Conservation (phyloP, 768 basidiomycete genomes). For the Auriscalpium microsporum region DNA sequence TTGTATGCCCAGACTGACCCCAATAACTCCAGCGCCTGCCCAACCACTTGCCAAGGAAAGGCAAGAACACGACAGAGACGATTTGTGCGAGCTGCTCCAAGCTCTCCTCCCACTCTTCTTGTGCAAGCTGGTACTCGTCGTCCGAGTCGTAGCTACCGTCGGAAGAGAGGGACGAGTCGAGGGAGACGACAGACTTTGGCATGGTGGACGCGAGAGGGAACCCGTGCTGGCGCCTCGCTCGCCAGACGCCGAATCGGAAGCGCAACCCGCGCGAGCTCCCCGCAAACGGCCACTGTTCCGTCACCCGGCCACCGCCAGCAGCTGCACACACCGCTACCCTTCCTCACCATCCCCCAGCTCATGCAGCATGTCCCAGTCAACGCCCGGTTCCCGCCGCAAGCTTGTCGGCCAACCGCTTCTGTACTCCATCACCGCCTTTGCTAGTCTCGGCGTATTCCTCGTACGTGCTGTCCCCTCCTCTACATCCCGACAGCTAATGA, state of each 20-base stretch:
- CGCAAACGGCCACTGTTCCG: no score
- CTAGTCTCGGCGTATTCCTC: conserved; percentile 78
- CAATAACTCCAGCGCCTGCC: conserved; percentile 82
- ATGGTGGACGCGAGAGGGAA: conserved; percentile 26
- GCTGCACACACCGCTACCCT: conserved; percentile 2
- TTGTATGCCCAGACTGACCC: conserved; percentile 42
- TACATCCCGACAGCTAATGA: background rate
- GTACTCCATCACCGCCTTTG: conserved; percentile 73
- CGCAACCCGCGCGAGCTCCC: no score
- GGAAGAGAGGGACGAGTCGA: conserved; percentile 46
- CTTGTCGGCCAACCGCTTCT: conserved; percentile 74
- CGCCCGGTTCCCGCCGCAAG: conserved; percentile 30
- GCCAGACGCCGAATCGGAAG: background rate
- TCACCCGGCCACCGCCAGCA: conserved; percentile 5
- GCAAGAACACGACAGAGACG: conserved; percentile 70
- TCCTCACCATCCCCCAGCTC: conserved; percentile 12
- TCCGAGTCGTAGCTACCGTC: conserved; percentile 43
- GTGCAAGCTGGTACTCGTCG: conserved; percentile 68
- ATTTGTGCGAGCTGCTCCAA: conserved; percentile 78
- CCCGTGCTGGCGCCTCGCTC: background rate
- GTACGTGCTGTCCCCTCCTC: conserved; percentile 35
- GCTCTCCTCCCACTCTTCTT: conserved; percentile 92
- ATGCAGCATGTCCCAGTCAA: conserved; percentile 47
- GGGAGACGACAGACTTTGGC: conserved; percentile 53
- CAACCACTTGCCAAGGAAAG: conserved; percentile 81